These are phyloP conservation scores for Fusarium nisikadoi DNA, from an alignment of 2,329 filamentous ascomycete species.

Conservation along the genomic window DNA sequence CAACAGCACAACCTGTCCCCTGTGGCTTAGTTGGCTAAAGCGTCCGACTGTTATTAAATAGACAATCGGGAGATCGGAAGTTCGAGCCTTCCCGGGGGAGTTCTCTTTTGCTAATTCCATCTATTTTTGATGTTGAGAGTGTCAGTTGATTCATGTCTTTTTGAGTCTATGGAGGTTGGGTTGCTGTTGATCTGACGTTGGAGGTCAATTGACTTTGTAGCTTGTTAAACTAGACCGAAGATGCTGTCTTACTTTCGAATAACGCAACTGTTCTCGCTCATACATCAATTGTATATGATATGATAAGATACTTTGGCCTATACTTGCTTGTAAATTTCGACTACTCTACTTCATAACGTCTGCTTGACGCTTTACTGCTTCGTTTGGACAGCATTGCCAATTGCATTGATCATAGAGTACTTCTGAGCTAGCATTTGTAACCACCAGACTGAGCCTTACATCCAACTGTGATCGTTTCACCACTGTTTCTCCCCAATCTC, in stretches of 20 bases:
- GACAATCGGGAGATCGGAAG: conserved; percentile 47
- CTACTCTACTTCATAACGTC: too few species aligned
- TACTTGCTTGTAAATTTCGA: too few species aligned
- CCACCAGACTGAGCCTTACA: not conserved
- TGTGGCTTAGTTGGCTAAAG: conserved; percentile 43
- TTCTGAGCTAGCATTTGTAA: too few species aligned
- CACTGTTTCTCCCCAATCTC: not conserved
- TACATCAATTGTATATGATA: too few species aligned
- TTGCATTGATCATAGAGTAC: too few species aligned
- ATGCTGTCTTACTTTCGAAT: too few species aligned
- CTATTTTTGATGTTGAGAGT: not conserved
- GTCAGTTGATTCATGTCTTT: not conserved
- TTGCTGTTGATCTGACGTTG: not conserved
- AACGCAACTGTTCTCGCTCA: too few species aligned
- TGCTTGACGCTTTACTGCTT: too few species aligned
- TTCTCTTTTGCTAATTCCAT: not conserved
- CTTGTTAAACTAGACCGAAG: too few species aligned
- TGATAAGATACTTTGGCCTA: too few species aligned
- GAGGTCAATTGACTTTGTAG: not conserved
- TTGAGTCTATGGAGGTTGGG: not conserved
- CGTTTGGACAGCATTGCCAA: too few species aligned
- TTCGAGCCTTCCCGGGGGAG: conserved; percentile 47
- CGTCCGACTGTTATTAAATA: conserved; percentile 40
- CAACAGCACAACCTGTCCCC: conserved; percentile 20
- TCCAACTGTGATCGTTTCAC: not conserved